Evolutionary conservation across 495 filamentous ascomycete species (phyloP).

Genomic region (Neurospora tetraspora): DNA sequence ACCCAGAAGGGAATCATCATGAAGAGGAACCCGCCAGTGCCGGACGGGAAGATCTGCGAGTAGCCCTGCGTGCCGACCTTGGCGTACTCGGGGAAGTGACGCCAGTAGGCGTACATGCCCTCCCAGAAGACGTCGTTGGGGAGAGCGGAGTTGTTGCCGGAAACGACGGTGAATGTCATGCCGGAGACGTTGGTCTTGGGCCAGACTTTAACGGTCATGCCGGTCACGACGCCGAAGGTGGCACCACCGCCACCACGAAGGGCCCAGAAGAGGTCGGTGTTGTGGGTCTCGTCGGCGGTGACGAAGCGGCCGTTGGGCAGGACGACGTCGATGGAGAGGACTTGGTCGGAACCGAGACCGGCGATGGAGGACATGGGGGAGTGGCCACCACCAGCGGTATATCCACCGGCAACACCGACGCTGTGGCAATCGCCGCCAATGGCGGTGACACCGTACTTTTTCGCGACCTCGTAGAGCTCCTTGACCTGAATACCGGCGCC

Average conservation of each 20-base stretch:
- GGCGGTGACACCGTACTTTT: conserved; percentile 36
- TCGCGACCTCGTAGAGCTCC: conserved; percentile 40
- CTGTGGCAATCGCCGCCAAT: conserved; percentile 39
- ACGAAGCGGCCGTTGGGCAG: conserved; percentile 42
- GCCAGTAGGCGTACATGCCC: conserved; percentile 38
- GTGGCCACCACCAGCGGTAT: conserved; percentile 33
- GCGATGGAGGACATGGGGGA: conserved; percentile 27
- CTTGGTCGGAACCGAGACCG: conserved; percentile 40
- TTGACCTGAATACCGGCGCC: conserved; percentile 46
- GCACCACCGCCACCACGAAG: conserved; percentile 26
- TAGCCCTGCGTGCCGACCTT: conserved; percentile 42
- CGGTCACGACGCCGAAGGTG: conserved; percentile 43
- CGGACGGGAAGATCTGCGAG: conserved; percentile 17
- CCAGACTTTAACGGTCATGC: conserved; percentile 36
- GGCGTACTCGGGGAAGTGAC: conserved; percentile 30
- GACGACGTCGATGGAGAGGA: conserved; percentile 36
- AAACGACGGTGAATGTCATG: conserved; percentile 24
- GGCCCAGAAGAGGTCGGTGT: conserved; percentile 43
- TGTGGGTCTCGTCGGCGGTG: conserved; percentile 34
- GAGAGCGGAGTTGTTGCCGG: conserved; percentile 24
- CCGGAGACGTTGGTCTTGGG: conserved; percentile 30
- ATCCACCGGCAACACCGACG: conserved; percentile 32
- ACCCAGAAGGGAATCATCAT: conserved; percentile 15
- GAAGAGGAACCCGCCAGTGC: conserved; percentile 6
- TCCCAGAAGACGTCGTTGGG: conserved; percentile 37